Evolutionary conservation across 2,329 filamentous ascomycete genomes (phyloP).

Genomic region (Hirsutella thompsonii): DNA sequence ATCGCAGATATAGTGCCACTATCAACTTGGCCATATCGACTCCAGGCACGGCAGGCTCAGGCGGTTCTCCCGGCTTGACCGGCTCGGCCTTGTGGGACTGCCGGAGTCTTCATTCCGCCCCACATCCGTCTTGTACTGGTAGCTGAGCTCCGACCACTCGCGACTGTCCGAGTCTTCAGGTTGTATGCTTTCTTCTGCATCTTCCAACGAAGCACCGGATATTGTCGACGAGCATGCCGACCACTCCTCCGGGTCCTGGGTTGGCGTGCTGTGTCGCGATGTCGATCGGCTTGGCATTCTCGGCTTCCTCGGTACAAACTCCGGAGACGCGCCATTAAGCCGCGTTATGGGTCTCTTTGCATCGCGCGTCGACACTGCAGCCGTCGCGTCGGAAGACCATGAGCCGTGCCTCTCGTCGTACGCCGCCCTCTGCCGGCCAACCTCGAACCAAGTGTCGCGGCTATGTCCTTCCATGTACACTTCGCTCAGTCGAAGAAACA

Average conservation of each 20-base stretch:
- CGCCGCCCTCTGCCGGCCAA: slow-evolving; percentile 12
- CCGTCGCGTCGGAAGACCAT: background rate
- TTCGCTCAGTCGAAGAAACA: slow-evolving; percentile 33
- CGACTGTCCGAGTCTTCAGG: slow-evolving; percentile 2
- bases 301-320: slow-evolving; percentile 16
- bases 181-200: too few species aligned
- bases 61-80: background rate
- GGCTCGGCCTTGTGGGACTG: background rate
- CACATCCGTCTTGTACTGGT: background rate
- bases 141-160: slow-evolving; percentile 5
- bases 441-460: slow-evolving; percentile 24
- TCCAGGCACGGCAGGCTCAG: slow-evolving; percentile 4
- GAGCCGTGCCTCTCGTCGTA: background rate
- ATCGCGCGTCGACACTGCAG: background rate
- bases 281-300: too few species aligned
- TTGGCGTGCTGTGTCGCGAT: too few species aligned
- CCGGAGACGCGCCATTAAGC: slow-evolving; percentile 14
- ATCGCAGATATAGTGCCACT: too few species aligned
- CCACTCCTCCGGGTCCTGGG: too few species aligned
- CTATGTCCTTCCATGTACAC: slow-evolving; percentile 35
- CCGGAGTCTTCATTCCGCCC: background rate
- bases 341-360: slow-evolving; percentile 6
- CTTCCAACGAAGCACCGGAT: too few species aligned
- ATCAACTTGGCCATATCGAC: slow-evolving; percentile 2
- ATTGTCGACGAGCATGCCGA: too few species aligned